A percentile compares a stretch with the other conserved stretches of the same genome.
Conservation (phyloP, 805 yeast species). For the Nematodospora valgi region DNA sequence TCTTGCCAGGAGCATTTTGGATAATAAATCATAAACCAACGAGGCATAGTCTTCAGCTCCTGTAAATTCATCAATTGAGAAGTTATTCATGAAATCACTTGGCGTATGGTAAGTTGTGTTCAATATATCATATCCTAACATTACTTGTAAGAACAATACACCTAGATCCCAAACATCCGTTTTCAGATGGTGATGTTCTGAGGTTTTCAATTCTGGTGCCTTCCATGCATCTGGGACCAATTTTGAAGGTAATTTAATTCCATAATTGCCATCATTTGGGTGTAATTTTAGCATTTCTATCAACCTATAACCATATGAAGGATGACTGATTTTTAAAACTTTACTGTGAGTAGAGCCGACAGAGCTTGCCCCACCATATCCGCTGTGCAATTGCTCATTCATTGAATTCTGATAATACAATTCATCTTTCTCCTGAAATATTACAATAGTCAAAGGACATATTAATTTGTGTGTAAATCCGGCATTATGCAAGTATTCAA, state of each 20-base stretch:
- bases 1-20: conserved; percentile 59
- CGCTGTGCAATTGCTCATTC: conserved; percentile 26
- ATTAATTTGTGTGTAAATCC: conserved; percentile 77
- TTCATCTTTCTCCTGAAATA: conserved; percentile 15
- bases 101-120: conserved; percentile 56
- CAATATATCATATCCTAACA: conserved; percentile 52
- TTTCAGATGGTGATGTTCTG: conserved; percentile 38
- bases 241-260: not conserved
- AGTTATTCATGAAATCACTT: conserved; percentile 31
- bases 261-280: conserved; percentile 13
- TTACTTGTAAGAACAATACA: conserved; percentile 51
- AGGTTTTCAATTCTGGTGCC: conserved; percentile 68
- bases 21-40: conserved; percentile 62
- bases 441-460: conserved; percentile 50
- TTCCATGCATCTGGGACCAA: conserved; percentile 49
- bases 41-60: conserved; percentile 67
- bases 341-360: conserved; percentile 34
- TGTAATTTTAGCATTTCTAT: conserved; percentile 23
- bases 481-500: conserved; percentile 80
- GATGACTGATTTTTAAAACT: conserved; percentile 54
- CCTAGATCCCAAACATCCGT: conserved; percentile 96
- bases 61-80: conserved; percentile 32
- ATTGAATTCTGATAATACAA: conserved; percentile 39
- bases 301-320: conserved; percentile 45
- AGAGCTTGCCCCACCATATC: conserved; percentile 16